Conservation (phyloP, 257 asterid species). For the Cinchona pubescens region DNA sequence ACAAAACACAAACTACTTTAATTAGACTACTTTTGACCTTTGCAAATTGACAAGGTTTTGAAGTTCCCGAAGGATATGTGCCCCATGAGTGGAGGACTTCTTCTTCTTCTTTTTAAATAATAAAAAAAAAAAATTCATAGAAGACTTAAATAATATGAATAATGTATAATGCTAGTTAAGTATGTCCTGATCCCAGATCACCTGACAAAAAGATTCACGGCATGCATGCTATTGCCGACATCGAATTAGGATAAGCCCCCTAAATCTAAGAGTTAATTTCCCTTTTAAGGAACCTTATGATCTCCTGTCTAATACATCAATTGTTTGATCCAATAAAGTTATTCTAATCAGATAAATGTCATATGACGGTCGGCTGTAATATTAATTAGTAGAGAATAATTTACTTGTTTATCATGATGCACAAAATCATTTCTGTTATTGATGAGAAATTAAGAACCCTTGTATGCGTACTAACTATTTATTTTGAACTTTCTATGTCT, state of each 20-base stretch:
- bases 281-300: neutral
- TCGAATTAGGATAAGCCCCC: neutral
- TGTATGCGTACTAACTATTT: too few relatives aligned
- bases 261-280: neutral
- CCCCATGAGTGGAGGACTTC: neutral
- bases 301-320: neutral
- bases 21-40: slow-evolving; percentile 5
- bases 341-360: neutral
- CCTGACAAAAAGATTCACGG: neutral
- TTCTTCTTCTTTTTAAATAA: too few relatives aligned
- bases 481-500: too few relatives aligned
- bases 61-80: neutral
- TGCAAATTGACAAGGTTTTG: neutral
- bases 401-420: too few relatives aligned
- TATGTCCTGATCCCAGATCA: neutral
- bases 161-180: too few relatives aligned
- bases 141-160: too few relatives aligned
- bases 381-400: too few relatives aligned
- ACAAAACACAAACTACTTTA: too few relatives aligned
- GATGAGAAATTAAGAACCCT: too few relatives aligned
- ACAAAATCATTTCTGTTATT: too few relatives aligned
- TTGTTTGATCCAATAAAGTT: neutral
- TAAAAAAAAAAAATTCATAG: too few relatives aligned
- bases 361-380: too few relatives aligned
- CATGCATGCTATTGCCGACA: neutral